A percentile compares a stretch with the other conserved stretches of the same genome.
phyloP scores from a whole-genome alignment of 2,329 filamentous ascomycete species.

The Fusarium tanahbumbuense region DNA sequence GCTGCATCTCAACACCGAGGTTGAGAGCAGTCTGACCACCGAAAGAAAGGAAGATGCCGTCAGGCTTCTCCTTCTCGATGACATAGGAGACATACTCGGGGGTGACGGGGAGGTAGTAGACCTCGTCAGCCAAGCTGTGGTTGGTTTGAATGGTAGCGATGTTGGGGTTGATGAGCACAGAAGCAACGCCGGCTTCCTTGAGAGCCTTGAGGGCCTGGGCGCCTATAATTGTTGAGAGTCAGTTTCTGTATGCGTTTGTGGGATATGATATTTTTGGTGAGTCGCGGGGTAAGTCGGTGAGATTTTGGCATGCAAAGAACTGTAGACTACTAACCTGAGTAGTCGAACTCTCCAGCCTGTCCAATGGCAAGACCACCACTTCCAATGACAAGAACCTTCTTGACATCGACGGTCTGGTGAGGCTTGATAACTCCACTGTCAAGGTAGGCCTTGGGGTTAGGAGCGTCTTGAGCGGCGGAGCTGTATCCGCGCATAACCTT shows the following conservation, averaged over 20 bases:
- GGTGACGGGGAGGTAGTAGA: constrained; percentile 98
- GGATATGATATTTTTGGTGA: constrained; percentile 13
- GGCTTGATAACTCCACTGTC: constrained; percentile 88
- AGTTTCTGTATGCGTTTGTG: constrained; percentile 28
- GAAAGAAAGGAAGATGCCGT: constrained; percentile 97
- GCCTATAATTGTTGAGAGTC: constrained; percentile 63
- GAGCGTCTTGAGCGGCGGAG: constrained; percentile 71
- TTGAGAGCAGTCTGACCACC: constrained; percentile 98
- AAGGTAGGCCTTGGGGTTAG: constrained; percentile 87
- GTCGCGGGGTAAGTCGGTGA: constrained; percentile 26
- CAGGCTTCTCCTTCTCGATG: constrained; percentile 93
- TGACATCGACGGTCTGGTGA: constrained; percentile 84
- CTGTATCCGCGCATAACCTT: constrained; percentile 58
- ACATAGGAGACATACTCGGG: constrained; percentile 98
- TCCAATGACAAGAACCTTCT: constrained; percentile 97
- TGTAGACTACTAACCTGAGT: constrained; percentile 81
- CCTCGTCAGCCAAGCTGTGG: constrained; percentile 94
- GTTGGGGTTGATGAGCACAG: constrained; percentile 96
- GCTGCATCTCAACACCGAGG: constrained; percentile 96
- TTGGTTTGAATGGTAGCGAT: constrained; percentile 99
- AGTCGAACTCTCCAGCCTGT: constrained; percentile 98
- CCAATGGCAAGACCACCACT: constrained; percentile 96
- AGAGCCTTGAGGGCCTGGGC: constrained; percentile 96
- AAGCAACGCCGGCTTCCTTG: constrained; percentile 92
- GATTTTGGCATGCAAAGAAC: constrained; percentile 6